phyloP scores from a whole-genome alignment of 768 basidiomycete species.

The Heimioporus sp. region DNA sequence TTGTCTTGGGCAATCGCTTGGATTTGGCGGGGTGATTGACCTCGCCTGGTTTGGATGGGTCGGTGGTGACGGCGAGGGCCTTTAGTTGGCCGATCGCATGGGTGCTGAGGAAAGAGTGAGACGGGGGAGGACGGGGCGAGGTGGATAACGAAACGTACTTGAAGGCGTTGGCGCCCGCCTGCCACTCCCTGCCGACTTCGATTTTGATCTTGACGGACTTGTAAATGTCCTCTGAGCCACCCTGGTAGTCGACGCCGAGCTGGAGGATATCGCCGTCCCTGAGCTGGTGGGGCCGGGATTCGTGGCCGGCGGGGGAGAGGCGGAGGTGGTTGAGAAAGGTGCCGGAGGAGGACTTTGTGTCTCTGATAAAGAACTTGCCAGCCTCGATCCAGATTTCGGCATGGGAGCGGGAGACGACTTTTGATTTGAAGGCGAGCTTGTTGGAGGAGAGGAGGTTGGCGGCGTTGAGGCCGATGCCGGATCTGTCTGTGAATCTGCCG shows the following conservation, averaged over 20 bases:
- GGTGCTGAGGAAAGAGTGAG: constrained; percentile 41
- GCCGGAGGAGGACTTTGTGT: constrained; percentile 87
- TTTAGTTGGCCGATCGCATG: constrained; percentile 81
- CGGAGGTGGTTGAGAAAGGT: constrained; percentile 96
- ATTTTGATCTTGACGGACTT: constrained; percentile 95
- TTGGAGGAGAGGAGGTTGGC: constrained; percentile 69
- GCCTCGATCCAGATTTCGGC: constrained; percentile 89
- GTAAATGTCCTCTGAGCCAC: constrained; percentile 95
- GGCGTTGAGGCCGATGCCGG: constrained; percentile 61
- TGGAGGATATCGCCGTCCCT: constrained; percentile 95
- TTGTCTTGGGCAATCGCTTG: constrained; percentile 35
- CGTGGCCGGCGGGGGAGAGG: constrained; percentile 79
- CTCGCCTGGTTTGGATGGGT: constrained; percentile 13
- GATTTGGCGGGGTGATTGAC: constrained; percentile 16
- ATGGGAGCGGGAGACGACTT: constrained; percentile 92
- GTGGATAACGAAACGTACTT: constrained; percentile 39
- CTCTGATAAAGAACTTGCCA: constrained; percentile 80
- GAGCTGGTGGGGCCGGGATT: constrained; percentile 72
- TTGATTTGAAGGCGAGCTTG: constrained; percentile 92
- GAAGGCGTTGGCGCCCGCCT: constrained; percentile 85
- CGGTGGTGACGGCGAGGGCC: constrained; percentile 50
- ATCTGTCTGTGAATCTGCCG: constrained; percentile 91
- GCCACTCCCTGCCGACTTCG: constrained; percentile 91
- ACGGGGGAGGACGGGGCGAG: neutral
- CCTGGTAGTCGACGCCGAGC: constrained; percentile 96